Conservation (phyloP, 192 early-diverging fungal genomes). For the Backusella liffmaniae region DNA sequence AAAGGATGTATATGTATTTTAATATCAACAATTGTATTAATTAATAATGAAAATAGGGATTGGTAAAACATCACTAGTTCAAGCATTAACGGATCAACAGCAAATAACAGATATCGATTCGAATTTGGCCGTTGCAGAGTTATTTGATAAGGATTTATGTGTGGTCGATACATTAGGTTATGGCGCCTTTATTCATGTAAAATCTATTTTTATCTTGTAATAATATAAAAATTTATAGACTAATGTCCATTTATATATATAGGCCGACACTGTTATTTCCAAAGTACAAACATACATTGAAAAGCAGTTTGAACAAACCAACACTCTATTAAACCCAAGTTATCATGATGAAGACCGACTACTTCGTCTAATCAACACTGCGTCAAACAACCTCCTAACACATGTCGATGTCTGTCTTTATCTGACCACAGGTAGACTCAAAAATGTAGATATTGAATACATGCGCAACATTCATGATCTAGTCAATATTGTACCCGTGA, state of each 20-base stretch:
- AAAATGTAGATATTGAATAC: slow-evolving; percentile 74
- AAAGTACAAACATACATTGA: slow-evolving; percentile 29
- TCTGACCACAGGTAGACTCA: slow-evolving; percentile 53
- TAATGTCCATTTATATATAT: background rate
- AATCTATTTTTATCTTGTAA: background rate
- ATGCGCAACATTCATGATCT: slow-evolving; percentile 56
- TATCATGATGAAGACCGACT: slow-evolving; percentile 8
- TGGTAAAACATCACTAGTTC: slow-evolving; percentile 30
- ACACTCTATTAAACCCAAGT: slow-evolving; percentile 18
- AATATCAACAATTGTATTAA: background rate
- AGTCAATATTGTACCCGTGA: slow-evolving; percentile 64
- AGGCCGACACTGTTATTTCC: slow-evolving; percentile 29
- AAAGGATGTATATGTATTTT: background rate
- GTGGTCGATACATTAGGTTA: slow-evolving; percentile 37
- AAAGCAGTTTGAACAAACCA: slow-evolving; percentile 31
- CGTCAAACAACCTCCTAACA: slow-evolving; percentile 8
- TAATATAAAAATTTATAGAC: no score
- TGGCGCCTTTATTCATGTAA: slow-evolving; percentile 33
- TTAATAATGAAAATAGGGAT: slow-evolving; percentile 22
- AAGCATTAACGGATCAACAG: slow-evolving; percentile 13
- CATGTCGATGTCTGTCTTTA: slow-evolving; percentile 54
- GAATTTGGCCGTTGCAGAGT: background rate
- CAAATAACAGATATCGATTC: background rate
- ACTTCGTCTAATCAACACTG: slow-evolving; percentile 1
- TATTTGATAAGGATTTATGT: slow-evolving; percentile 24